A percentile compares a stretch with the other conserved stretches of the same genome.
Evolutionary conservation across 2,329 filamentous ascomycete species (phyloP).

Genomic region (Fusarium sp.): DNA sequence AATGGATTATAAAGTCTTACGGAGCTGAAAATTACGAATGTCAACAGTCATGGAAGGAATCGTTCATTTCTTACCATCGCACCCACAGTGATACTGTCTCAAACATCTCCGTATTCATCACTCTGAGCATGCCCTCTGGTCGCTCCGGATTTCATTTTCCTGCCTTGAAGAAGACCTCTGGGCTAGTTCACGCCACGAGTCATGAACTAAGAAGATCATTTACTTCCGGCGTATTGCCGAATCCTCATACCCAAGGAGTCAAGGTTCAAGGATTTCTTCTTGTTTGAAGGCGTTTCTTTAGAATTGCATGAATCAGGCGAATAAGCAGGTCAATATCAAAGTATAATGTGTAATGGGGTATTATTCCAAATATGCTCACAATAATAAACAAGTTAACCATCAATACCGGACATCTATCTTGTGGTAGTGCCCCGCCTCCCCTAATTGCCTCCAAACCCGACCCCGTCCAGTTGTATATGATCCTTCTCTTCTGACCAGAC

Average conservation of each 20-base stretch:
- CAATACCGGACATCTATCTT: conserved; percentile 33
- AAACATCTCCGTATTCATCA: neutral
- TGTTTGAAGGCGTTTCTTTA: neutral
- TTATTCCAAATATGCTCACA: conserved; percentile 42
- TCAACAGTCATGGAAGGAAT: neutral
- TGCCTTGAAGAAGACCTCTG: neutral
- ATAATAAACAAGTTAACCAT: conserved; percentile 37
- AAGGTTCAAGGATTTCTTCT: neutral
- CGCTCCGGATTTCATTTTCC: neutral
- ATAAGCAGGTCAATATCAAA: neutral
- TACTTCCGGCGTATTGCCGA: neutral
- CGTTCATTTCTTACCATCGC: neutral
- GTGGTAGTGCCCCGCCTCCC: conserved; percentile 2
- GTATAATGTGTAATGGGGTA: conserved; percentile 36
- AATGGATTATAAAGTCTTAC: neutral
- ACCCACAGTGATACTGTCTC: neutral
- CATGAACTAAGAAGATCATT: neutral
- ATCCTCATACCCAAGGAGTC: neutral
- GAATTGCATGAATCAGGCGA: neutral
- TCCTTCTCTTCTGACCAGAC: conserved; percentile 20
- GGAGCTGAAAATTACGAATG: neutral
- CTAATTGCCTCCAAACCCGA: conserved; percentile 9
- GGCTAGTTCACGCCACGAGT: neutral
- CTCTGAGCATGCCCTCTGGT: neutral
- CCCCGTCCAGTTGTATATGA: conserved; percentile 24